Percentiles rank a stretch among this genome's conserved stretches.
phyloP scores from a whole-genome alignment of 441 rosid species.

The Jatropha podagrica region DNA sequence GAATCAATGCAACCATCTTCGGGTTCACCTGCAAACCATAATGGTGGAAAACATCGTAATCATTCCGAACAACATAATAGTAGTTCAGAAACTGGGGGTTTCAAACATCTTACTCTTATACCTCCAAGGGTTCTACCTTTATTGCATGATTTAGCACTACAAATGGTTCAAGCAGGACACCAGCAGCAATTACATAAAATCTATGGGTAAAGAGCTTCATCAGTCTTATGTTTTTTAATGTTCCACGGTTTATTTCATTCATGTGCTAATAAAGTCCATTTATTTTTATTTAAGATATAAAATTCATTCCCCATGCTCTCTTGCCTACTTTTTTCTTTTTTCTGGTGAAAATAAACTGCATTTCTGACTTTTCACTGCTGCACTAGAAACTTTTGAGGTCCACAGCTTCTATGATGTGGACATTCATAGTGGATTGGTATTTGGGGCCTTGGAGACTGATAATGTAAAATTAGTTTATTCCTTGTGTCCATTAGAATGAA shows the following conservation, averaged over 20 bases:
- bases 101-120: constrained; percentile 77
- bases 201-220: constrained; percentile 54
- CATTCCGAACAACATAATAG: constrained; percentile 57
- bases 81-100: constrained; percentile 56
- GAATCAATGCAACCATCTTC: constrained; percentile 84
- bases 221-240: background rate
- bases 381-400: background rate
- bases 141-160: constrained; percentile 86
- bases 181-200: constrained; percentile 70
- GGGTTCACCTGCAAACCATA: constrained; percentile 51
- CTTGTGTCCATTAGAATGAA: background rate
- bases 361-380: background rate
- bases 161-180: constrained; percentile 94
- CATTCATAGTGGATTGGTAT: background rate
- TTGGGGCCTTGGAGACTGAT: background rate
- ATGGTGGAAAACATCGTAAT: constrained; percentile 44
- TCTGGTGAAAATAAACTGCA: background rate
- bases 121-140: constrained; percentile 86
- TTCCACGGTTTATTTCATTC: background rate
- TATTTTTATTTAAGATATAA: background rate
- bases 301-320: too few relatives aligned
- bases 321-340: background rate
- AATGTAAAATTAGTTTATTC: background rate
- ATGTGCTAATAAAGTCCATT: background rate
- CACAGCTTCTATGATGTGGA: background rate